A percentile compares a stretch with the other conserved stretches of the same genome.
Conservation (phyloP, 805 yeast species). For the Kuraishia piskuri region DNA sequence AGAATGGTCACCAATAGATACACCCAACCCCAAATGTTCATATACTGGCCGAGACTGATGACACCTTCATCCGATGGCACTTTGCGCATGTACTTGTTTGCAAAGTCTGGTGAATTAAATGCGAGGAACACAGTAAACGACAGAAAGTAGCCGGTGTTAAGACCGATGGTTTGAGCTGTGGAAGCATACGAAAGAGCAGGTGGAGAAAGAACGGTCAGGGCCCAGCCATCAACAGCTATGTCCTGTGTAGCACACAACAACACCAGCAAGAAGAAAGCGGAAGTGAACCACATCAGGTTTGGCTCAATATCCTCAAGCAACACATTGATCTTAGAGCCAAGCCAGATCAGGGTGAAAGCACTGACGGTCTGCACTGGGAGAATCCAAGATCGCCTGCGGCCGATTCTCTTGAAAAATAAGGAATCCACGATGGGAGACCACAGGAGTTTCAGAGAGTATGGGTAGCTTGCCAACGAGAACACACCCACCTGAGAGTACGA, state of each 20-base stretch:
- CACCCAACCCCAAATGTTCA: slow-evolving; percentile 67
- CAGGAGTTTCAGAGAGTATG: slow-evolving; percentile 81
- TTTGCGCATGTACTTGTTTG: slow-evolving; percentile 70
- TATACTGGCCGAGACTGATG: slow-evolving; percentile 64
- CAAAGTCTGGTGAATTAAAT: slow-evolving; percentile 85
- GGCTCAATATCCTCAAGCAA: slow-evolving; percentile 41
- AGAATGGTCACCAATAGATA: slow-evolving; percentile 60
- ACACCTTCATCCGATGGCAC: slow-evolving; percentile 57
- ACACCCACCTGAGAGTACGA: slow-evolving; percentile 86
- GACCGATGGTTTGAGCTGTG: slow-evolving; percentile 94
- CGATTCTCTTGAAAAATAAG: slow-evolving; percentile 53
- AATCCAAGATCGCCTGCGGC: slow-evolving; percentile 90
- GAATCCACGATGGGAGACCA: slow-evolving; percentile 98
- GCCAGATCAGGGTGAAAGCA: slow-evolving; percentile 51
- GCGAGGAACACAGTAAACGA: slow-evolving; percentile 90
- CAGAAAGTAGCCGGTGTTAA: slow-evolving; percentile 86
- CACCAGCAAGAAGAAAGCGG: slow-evolving; percentile 67
- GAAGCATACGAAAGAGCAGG: slow-evolving; percentile 84
- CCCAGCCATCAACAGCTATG: slow-evolving; percentile 99
- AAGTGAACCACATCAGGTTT: slow-evolving; percentile 50
- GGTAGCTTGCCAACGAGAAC: slow-evolving; percentile 88
- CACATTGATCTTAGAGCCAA: slow-evolving; percentile 53
- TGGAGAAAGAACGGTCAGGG: slow-evolving; percentile 74
- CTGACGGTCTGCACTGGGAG: slow-evolving; percentile 85
- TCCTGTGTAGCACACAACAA: slow-evolving; percentile 95